Evolutionary conservation across 495 filamentous ascomycete genomes (phyloP).

Genomic region (Xeromyces bisporus): DNA sequence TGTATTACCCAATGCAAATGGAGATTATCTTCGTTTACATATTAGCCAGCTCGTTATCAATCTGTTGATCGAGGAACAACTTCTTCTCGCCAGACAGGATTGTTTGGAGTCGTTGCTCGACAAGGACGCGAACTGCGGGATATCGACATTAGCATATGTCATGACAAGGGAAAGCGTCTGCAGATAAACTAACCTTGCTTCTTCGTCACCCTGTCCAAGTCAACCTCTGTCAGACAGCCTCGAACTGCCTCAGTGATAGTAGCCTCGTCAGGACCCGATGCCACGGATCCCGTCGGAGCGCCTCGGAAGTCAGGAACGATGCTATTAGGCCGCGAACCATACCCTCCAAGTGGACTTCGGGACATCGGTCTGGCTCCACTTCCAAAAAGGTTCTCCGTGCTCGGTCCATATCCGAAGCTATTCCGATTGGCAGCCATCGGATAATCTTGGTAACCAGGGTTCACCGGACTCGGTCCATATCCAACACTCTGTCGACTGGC

Average conservation of each 20-base stretch:
- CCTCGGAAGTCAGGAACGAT: slow-evolving; percentile 58
- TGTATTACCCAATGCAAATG: too few relatives aligned
- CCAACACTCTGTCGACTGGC: slow-evolving; percentile 31
- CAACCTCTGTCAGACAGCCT: slow-evolving; percentile 68
- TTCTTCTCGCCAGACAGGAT: slow-evolving; percentile 68
- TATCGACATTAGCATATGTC: slow-evolving; percentile 10
- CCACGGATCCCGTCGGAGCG: slow-evolving; percentile 36
- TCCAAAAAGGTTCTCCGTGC: slow-evolving; percentile 44
- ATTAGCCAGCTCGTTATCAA: slow-evolving; percentile 84
- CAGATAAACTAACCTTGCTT: slow-evolving; percentile 52
- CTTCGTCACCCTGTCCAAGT: slow-evolving; percentile 92
- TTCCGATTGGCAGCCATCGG: too few relatives aligned
- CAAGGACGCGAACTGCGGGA: slow-evolving; percentile 53
- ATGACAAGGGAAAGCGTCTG: too few relatives aligned
- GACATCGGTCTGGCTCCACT: slow-evolving; percentile 27
- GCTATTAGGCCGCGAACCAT: slow-evolving; percentile 41
- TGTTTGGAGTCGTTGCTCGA: slow-evolving; percentile 82
- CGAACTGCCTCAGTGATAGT: slow-evolving; percentile 71
- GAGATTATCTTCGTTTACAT: slow-evolving; percentile 46
- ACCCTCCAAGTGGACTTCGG: slow-evolving; percentile 34
- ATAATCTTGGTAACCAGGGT: too few relatives aligned
- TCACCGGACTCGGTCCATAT: slow-evolving; percentile 41
- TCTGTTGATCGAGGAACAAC: slow-evolving; percentile 73
- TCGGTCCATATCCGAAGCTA: slow-evolving; percentile 34
- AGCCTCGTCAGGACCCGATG: slow-evolving; percentile 54